Evolutionary conservation across 495 filamentous ascomycete species (phyloP).

Genomic region (Lophium mytilinum): DNA sequence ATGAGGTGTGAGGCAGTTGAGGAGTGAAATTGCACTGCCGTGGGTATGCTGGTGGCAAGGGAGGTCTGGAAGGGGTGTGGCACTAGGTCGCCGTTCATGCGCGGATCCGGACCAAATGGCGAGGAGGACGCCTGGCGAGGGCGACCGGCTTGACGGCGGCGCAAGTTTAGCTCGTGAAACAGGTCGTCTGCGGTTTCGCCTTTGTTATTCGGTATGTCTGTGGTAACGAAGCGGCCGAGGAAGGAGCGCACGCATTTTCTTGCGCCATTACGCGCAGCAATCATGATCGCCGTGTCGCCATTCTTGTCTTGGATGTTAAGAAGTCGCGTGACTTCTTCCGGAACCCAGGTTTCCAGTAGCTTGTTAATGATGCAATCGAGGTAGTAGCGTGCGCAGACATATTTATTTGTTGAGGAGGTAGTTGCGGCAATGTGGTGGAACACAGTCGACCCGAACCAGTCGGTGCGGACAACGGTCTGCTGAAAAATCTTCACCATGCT

Average conservation of each 20-base stretch:
- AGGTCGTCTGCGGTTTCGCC: conserved; percentile 72
- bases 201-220: conserved; percentile 70
- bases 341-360: conserved; percentile 57
- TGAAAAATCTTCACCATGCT: conserved; percentile 69
- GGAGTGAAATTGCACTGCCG: conserved; percentile 38
- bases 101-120: conserved; percentile 49
- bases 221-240: conserved; percentile 60
- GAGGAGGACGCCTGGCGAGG: conserved; percentile 50
- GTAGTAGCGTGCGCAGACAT: conserved; percentile 81
- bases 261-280: conserved; percentile 72
- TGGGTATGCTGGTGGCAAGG: conserved; percentile 27
- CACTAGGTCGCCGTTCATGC: conserved; percentile 16
- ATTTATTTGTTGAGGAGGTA: conserved; percentile 68
- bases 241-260: conserved; percentile 66
- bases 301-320: conserved; percentile 69
- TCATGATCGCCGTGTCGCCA: conserved; percentile 82
- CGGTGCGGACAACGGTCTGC: conserved; percentile 63
- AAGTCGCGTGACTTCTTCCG: conserved; percentile 58
- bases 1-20: conserved; percentile 54
- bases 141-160: conserved; percentile 35
- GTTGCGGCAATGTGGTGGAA: conserved; percentile 89
- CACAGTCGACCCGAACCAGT: conserved; percentile 71
- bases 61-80: conserved; percentile 8
- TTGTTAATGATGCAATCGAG: conserved; percentile 83
- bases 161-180: conserved; percentile 48